Conservation (phyloP, 2,329 filamentous ascomycete species). For the Pseudodiploospora longispora region DNA sequence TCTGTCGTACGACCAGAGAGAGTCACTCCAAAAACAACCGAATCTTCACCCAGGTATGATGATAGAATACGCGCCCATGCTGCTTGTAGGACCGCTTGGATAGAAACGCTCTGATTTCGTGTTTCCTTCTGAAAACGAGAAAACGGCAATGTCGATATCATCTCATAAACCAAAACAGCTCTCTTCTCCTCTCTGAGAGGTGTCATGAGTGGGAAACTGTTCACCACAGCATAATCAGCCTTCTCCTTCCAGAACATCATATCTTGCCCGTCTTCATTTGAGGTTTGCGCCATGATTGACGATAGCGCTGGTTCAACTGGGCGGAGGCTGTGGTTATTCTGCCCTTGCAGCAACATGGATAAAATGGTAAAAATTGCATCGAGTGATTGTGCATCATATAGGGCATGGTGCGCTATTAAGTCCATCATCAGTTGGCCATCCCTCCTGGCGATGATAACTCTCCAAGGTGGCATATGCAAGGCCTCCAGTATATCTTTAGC, state of each 20-base stretch:
- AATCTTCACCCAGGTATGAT: conserved; percentile 66
- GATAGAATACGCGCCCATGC: conserved; percentile 71
- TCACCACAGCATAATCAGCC: conserved; percentile 46
- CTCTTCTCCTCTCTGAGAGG: conserved; percentile 41
- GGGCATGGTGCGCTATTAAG: conserved; percentile 62
- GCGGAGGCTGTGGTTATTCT: conserved; percentile 6
- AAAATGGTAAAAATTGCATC: conserved; percentile 56
- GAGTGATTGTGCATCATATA: conserved; percentile 79
- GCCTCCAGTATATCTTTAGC: conserved; percentile 27
- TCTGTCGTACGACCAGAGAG: conserved; percentile 65
- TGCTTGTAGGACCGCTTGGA: conserved; percentile 69
- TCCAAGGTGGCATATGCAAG: conserved; percentile 56
- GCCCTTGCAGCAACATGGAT: conserved; percentile 16
- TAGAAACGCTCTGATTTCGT: conserved; percentile 51
- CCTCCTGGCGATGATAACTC: conserved; percentile 38
- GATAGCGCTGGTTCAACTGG: conserved; percentile 29
- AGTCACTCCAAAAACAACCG: conserved; percentile 71
- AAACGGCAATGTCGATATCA: conserved; percentile 29
- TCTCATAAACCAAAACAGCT: conserved; percentile 25
- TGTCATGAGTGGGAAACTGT: conserved; percentile 69
- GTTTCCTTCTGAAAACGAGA: conserved; percentile 47
- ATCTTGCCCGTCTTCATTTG: conserved; percentile 25
- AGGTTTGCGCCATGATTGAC: conserved; percentile 31
- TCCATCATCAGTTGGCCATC: conserved; percentile 26
- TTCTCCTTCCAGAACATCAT: conserved; percentile 54